Evolutionary conservation across 768 basidiomycete species (phyloP).

Genomic region (Favolaschia claudopus): DNA sequence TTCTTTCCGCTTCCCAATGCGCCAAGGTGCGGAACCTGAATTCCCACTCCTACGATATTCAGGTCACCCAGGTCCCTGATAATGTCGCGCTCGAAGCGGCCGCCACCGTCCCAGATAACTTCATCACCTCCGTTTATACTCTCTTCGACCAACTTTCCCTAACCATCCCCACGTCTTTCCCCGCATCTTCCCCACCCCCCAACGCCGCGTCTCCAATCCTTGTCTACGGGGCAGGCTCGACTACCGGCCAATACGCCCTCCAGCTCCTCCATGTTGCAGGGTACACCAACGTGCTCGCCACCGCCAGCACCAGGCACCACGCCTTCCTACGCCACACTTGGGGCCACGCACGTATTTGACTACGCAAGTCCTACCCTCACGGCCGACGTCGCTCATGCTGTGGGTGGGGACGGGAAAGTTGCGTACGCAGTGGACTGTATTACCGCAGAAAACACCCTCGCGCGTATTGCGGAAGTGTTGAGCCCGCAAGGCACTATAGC

Average conservation of each 20-base stretch:
- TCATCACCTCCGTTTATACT: conserved; percentile 47
- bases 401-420: conserved; percentile 31
- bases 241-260: conserved; percentile 43
- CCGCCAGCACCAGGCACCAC: conserved; percentile 44
- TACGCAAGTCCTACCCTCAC: conserved; percentile 40
- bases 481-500: conserved; percentile 34
- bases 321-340: conserved; percentile 39
- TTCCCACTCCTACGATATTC: neutral
- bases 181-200: conserved; percentile 34
- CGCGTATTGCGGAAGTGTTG: conserved; percentile 34
- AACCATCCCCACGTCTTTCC: conserved; percentile 42
- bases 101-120: conserved; percentile 50
- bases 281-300: conserved; percentile 47
- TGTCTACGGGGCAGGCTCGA: conserved; percentile 51
- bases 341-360: conserved; percentile 45
- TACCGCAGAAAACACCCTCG: conserved; percentile 36
- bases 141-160: conserved; percentile 45
- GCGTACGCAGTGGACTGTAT: conserved; percentile 39
- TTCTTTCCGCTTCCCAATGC: conserved; percentile 32
- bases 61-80: conserved; percentile 55
- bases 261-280: conserved; percentile 45
- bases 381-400: conserved; percentile 36
- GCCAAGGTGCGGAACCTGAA: conserved; percentile 42
- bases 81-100: conserved; percentile 45
- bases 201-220: conserved; percentile 42